Base-by-base conservation (phyloP, 2,329 filamentous ascomycete species). In the Penicillium fuscoglaucum region DNA sequence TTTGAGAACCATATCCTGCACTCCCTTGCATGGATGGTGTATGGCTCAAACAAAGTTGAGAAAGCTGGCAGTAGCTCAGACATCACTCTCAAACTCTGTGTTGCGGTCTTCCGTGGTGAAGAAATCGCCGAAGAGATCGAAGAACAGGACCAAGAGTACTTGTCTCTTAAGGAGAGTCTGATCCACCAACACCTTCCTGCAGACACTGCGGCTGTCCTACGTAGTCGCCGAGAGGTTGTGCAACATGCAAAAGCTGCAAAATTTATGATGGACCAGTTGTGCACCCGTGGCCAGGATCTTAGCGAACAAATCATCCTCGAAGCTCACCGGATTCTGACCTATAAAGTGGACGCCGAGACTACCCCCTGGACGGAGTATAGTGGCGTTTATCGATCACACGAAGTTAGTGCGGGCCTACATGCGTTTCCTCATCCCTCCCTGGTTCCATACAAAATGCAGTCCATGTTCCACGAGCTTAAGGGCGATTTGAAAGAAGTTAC, bases 391-490 rank as follows among this genome's bases (percentile, higher is more conserved):
- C 49, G 57, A 43, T 37, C 28, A 4, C 13, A 47, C 2, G 49
- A 57, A 39, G 57, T 55, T 8, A 19, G 15, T 29, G 41, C 43
- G 4, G 57, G 46, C 8, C 21, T 61, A 2, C 46, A 60, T 31
- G 3, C 17, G 17, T 61, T 57, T 6, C 49, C 57, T 6, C 33
- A 52, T 37, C 53, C 17, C 10, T 28, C 6, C 21, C 40, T 59
- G 1, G 49, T 60, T 3, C 53, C 52, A 9, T 41, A 33, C 21
- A 54, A 48, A 15, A 61, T 55, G 53, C 49, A 48, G 28, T 21
- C 33, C 1, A 59, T 60, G 53, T 41, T 60, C 21, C 35, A 35
- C 19, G 57, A 57, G 15, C 50, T 61, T 4, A n/a, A 55, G 15
- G 35, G 19, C 4, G 57, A 60, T n/a, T 24, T 61, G 13, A 41